Conservation (phyloP, 441 rosid species). For the Gossypium gossypioides region DNA sequence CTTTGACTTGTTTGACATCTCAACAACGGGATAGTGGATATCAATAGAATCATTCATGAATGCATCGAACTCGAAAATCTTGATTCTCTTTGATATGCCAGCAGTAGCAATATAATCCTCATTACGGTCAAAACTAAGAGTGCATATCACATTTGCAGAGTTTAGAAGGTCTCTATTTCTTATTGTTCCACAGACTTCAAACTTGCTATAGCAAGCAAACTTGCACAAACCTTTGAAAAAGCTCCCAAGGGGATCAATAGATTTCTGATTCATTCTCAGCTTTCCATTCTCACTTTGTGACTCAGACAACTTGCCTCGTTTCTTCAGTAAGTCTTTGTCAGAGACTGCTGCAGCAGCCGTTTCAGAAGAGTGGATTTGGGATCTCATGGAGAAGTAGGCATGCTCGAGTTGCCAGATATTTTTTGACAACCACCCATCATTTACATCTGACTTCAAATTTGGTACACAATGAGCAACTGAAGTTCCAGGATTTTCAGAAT, state of each 20-base stretch:
- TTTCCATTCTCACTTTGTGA: conserved; percentile 26
- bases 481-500: conserved; percentile 21
- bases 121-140: conserved; percentile 69
- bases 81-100: conserved; percentile 71
- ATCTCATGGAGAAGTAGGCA: conserved; percentile 66
- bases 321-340: conserved; percentile 38
- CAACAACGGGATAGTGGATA: conserved; percentile 67
- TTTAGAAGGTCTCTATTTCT: conserved; percentile 59
- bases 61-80: conserved; percentile 58
- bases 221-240: conserved; percentile 73
- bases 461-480: conserved; percentile 23
- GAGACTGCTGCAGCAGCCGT: conserved; percentile 25
- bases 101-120: conserved; percentile 80
- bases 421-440: conserved; percentile 40
- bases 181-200: conserved; percentile 52
- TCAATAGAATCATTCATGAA: conserved; percentile 54
- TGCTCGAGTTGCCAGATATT: conserved; percentile 51
- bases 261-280: conserved; percentile 23
- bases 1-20: conserved; percentile 69
- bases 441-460: conserved; percentile 25
- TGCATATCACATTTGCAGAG: conserved; percentile 63
- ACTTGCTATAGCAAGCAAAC: conserved; percentile 56
- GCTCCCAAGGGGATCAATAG: conserved; percentile 43
- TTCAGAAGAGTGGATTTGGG: conserved; percentile 29
- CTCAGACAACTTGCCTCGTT: conserved; percentile 25